Evolutionary conservation across 495 filamentous ascomycete genomes (phyloP).

Genomic region (Penicillium maclennaniae): DNA sequence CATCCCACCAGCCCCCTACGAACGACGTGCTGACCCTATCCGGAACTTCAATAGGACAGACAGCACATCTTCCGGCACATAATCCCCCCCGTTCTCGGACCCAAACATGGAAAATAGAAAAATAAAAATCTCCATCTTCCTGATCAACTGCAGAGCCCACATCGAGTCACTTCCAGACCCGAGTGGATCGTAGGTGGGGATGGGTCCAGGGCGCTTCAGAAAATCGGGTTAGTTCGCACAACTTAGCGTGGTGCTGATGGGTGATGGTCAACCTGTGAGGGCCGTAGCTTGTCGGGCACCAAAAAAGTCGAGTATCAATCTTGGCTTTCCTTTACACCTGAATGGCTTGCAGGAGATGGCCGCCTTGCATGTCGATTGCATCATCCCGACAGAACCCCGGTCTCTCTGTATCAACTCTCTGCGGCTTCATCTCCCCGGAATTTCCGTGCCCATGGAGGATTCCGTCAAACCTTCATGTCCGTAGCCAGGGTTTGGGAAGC

Average conservation of each 20-base stretch:
- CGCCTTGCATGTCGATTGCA: slow-evolving; percentile 18
- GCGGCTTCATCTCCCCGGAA: background rate
- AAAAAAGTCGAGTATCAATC: slow-evolving; percentile 1
- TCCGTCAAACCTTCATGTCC: background rate
- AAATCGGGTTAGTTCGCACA: slow-evolving; percentile 12
- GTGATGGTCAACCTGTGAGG: slow-evolving; percentile 1
- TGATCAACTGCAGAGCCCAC: background rate
- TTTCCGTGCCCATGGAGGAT: background rate
- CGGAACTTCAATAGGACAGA: background rate
- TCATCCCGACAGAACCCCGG: slow-evolving; percentile 6
- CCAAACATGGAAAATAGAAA: no score
- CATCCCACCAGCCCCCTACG: background rate
- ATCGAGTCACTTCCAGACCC: slow-evolving; percentile 4
- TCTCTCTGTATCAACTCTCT: background rate
- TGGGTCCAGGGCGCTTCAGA: slow-evolving; percentile 8
- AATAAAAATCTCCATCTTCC: background rate
- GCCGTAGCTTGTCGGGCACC: slow-evolving; percentile 6
- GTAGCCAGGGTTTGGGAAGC: no score
- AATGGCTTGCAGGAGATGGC: slow-evolving; percentile 19
- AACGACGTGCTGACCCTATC: background rate
- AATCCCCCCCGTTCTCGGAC: background rate
- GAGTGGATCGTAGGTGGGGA: slow-evolving; percentile 9
- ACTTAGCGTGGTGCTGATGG: slow-evolving; percentile 6
- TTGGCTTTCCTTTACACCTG: slow-evolving; percentile 10
- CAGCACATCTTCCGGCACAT: background rate